Evolutionary conservation across 1,284 basidiomycete genomes (phyloP), one percentile per base, ranked within the genome.

Genomic region (Tranzscheliella williamsii): DNA sequence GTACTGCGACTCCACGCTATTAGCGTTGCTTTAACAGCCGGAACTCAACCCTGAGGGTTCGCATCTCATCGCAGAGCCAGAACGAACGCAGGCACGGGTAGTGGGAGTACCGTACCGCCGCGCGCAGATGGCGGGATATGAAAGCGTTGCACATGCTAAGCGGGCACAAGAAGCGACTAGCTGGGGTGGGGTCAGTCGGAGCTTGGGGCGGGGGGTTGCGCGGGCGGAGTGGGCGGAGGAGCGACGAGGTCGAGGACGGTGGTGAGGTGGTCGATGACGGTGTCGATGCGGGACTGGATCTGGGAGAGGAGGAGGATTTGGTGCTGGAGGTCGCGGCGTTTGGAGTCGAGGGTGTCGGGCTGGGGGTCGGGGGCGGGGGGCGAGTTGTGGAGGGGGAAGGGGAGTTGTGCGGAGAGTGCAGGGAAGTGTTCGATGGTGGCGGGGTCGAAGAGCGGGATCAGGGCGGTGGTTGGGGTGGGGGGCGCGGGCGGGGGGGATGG

Each of bases 361-460:
- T 11, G n/a, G 15, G 30, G 23, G 7, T 36, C 29, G 2, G 27
- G 35, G 1, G 38, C 18, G 24, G 26, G 4, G 22, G 36, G 32
- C 9, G 26, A 29, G 26, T 29, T 13, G 17, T 58, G 42, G 2
- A 67, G 35, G 1, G 56, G 49, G 27, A 49, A 50, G 38, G 76
- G 42, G 35, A 71, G 47, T 24, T 63, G 8, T 45, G 66, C 42
- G 44, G 73, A 41, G 31, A 58, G 22, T 37, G 66, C 32, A 51
- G 64, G 24, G 36, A 70, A 63, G 50, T 72, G n/a, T 31, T 61
- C 13, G 52, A 76, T 50, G 30, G 50, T 20, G 31, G 61, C 4
- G 17, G 65, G 20, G 42, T 72, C 50, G 41, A 66, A 53, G 36
- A 76, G 42, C 38, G 75, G 44, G 47, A 69, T 51, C 70, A 75